Evolutionary conservation across 2,329 filamentous ascomycete genomes (phyloP).

Genomic region (Fusarium sp.): DNA sequence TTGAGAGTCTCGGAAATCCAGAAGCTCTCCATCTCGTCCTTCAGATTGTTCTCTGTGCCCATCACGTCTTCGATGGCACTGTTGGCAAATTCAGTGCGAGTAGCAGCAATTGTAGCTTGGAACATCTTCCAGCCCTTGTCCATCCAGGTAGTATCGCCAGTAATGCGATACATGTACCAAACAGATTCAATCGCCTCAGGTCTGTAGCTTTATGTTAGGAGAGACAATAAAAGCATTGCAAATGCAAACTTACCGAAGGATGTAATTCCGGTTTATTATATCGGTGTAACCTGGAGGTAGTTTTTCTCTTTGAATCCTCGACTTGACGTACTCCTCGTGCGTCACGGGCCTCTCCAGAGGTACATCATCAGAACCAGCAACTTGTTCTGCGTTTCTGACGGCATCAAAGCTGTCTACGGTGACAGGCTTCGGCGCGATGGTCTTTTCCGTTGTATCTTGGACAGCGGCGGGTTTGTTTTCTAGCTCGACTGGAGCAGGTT

Average conservation of each 20-base stretch:
- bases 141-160: constrained; percentile 77
- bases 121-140: constrained; percentile 92
- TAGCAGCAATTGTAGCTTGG: constrained; percentile 71
- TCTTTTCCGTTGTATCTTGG: constrained; percentile 5
- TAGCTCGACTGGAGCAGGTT: background rate
- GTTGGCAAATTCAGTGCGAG: constrained; percentile 72
- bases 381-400: constrained; percentile 10
- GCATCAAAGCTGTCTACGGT: constrained; percentile 22
- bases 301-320: constrained; percentile 53
- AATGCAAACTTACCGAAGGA: constrained; percentile 63
- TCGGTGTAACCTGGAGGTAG: constrained; percentile 62
- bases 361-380: background rate
- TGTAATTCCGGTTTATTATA: constrained; percentile 61
- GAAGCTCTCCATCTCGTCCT: constrained; percentile 84
- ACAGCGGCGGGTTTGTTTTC: constrained; percentile 15
- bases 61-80: constrained; percentile 75
- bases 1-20: constrained; percentile 93
- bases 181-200: constrained; percentile 90
- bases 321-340: constrained; percentile 63
- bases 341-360: constrained; percentile 51
- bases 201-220: constrained; percentile 50
- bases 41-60: constrained; percentile 50
- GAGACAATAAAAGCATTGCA: constrained; percentile 9
- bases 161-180: constrained; percentile 91
- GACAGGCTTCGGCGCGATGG: background rate